Conservation (phyloP, 805 yeast species). For the Myxozyma neglecta region DNA sequence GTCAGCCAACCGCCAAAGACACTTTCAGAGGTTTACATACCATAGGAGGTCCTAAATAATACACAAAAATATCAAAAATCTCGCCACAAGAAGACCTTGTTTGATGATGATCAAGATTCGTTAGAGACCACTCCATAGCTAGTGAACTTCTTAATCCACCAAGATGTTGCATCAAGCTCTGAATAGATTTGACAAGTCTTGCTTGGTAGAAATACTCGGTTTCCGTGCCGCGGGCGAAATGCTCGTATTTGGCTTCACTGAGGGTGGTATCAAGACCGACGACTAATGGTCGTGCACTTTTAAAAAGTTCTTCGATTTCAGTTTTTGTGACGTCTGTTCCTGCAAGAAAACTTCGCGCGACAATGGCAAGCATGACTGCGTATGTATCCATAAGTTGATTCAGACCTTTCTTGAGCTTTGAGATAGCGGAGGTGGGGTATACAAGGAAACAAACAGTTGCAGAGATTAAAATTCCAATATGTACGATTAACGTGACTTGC, state of each 20-base stretch:
- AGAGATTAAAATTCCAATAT: conserved; percentile 61
- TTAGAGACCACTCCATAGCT: conserved; percentile 46
- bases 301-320: conserved; percentile 23
- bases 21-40: conserved; percentile 45
- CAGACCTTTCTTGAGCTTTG: conserved; percentile 42
- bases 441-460: conserved; percentile 57
- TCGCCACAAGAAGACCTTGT: conserved; percentile 38
- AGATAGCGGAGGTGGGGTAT: conserved; percentile 63
- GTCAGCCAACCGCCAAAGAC: background rate
- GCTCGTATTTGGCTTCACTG: conserved; percentile 65
- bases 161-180: conserved; percentile 54
- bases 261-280: conserved; percentile 44
- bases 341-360: conserved; percentile 22
- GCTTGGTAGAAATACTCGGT: conserved; percentile 50
- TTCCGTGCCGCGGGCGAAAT: conserved; percentile 55
- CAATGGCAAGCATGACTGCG: conserved; percentile 44
- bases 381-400: conserved; percentile 50
- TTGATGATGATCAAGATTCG: conserved; percentile 12
- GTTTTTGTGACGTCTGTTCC: conserved; percentile 25
- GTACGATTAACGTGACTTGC: conserved; percentile 59
- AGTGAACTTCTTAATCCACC: conserved; percentile 70
- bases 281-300: conserved; percentile 10
- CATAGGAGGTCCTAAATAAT: conserved; percentile 70
- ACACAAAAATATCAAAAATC: conserved; percentile 65
- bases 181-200: conserved; percentile 53